Percentiles rank a stretch among this genome's conserved stretches.
phyloP scores from a whole-genome alignment of 169 alveolate genomes.

The Babesia gibsoni region DNA sequence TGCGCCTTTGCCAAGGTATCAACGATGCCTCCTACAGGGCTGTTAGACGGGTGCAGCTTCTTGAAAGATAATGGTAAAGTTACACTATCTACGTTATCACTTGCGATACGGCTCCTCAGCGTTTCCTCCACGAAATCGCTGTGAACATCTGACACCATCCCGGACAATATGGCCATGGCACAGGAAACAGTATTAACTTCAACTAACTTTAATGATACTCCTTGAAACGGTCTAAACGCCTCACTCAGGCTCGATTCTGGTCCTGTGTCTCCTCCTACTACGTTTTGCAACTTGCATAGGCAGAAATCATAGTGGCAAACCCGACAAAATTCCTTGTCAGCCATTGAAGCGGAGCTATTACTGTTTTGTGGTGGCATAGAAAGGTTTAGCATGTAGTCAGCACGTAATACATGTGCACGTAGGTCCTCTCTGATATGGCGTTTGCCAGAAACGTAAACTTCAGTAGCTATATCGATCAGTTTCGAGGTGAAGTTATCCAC shows the following conservation, averaged over 20 bases:
- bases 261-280: neutral
- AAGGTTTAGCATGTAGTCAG: slow-evolving; percentile 47
- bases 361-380: neutral
- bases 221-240: neutral
- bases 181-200: slow-evolving; percentile 48
- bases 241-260: neutral
- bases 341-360: neutral
- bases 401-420: slow-evolving; percentile 31
- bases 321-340: slow-evolving; percentile 22
- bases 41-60: slow-evolving; percentile 23
- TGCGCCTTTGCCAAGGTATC: slow-evolving; percentile 48
- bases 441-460: slow-evolving; percentile 52
- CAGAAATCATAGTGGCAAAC: slow-evolving; percentile 42
- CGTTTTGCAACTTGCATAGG: slow-evolving; percentile 14
- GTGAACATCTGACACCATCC: slow-evolving; percentile 31
- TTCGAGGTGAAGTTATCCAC: slow-evolving; percentile 40
- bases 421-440: slow-evolving; percentile 30
- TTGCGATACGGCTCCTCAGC: neutral
- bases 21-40: slow-evolving; percentile 37
- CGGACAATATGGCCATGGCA: slow-evolving; percentile 39
- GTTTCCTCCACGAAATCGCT: slow-evolving; percentile 1
- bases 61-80: neutral
- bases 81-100: neutral
- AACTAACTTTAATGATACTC: slow-evolving; percentile 25
- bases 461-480: slow-evolving; percentile 30